Evolutionary conservation across 805 yeast species (phyloP).

Genomic region (Pichia heedii): DNA sequence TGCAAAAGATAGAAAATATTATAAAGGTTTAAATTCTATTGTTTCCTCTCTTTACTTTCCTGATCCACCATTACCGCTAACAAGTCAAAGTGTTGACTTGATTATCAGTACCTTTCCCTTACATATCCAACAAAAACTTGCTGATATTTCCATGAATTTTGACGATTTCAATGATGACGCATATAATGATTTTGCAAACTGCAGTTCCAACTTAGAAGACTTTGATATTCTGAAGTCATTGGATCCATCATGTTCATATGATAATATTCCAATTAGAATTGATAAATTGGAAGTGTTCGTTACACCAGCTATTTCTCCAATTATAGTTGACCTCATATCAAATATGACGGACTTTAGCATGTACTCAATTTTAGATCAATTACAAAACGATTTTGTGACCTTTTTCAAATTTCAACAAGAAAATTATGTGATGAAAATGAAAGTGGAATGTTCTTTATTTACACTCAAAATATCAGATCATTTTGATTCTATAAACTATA

Average conservation of each 20-base stretch:
- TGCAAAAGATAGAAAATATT: constrained; percentile 38
- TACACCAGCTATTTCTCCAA: constrained; percentile 30
- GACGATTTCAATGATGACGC: constrained; percentile 5
- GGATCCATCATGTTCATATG: constrained; percentile 40
- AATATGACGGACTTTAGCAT: constrained; percentile 33
- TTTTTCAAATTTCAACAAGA: constrained; percentile 6
- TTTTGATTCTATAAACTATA: constrained; percentile 15
- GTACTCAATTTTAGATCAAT: constrained; percentile 47
- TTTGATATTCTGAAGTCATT: constrained; percentile 12
- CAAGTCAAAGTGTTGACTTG: constrained; percentile 36
- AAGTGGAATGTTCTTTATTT: constrained; percentile 40
- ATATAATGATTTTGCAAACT: constrained; percentile 3
- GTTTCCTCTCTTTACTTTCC: constrained; percentile 59
- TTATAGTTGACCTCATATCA: constrained; percentile 25
- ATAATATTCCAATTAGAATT: constrained; percentile 45
- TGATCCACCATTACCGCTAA: constrained; percentile 50
- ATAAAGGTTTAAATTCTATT: constrained; percentile 42
- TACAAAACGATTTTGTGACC: constrained; percentile 46
- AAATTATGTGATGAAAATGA: constrained; percentile 14
- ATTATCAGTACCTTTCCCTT: constrained; percentile 29
- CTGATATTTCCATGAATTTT: not conserved
- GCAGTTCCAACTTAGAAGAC: constrained; percentile 7
- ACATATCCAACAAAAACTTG: constrained; percentile 13
- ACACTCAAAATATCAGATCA: constrained; percentile 18
- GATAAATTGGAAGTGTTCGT: constrained; percentile 40